Evolutionary conservation across 176 grass and related monocot genomes (phyloP), one percentile per base, ranked within the genome.

Genomic region (Otatea glauca): DNA sequence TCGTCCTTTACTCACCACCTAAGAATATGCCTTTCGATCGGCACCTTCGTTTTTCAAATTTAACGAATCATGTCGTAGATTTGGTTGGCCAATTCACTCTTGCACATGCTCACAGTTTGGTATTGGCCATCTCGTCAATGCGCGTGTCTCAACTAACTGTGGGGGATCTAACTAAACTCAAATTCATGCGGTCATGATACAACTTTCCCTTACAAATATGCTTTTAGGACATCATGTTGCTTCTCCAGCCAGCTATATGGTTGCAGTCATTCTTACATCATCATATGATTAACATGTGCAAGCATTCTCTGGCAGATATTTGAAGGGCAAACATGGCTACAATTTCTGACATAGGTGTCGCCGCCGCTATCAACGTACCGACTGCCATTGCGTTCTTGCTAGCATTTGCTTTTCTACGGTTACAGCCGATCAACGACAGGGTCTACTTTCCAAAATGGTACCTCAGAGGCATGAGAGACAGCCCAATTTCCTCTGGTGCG

Each of bases 391-490:
- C 16, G 2, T 99, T 99, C 83, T 53, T 99, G 76, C 74, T 99
- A 64, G 88, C 79, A 65, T 99, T 99, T 87, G 86, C 91, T 42
- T 90, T 99, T 64, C 77, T 96, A 24, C 92, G 96, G n/a, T 77
- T 99, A 50, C 96, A 99, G 75, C 96, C 96, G 16, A 87, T 99
- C 89, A 99, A 99, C 55, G 96, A 99, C 35, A 90, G 96, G 77
- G 86, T 99, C 25, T 99, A 89, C 83, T 99, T 99, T 54, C 91
- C 96, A 45, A 99, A 99, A 90, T 99, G 96, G 93, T 99, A 99
- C 72, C 86, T 99, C 72, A 91, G 88, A 42, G 96, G 96, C 10
- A 89, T 94, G 74, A 93, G 96, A 53, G 94, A 85, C 81, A 96
- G 70, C 65, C 96, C 93, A 4, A 59, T 79, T 48, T 54, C 59